Evolutionary conservation across 441 rosid species (phyloP), one percentile per base, ranked within the genome.

Genomic region (Populus hybrid): DNA sequence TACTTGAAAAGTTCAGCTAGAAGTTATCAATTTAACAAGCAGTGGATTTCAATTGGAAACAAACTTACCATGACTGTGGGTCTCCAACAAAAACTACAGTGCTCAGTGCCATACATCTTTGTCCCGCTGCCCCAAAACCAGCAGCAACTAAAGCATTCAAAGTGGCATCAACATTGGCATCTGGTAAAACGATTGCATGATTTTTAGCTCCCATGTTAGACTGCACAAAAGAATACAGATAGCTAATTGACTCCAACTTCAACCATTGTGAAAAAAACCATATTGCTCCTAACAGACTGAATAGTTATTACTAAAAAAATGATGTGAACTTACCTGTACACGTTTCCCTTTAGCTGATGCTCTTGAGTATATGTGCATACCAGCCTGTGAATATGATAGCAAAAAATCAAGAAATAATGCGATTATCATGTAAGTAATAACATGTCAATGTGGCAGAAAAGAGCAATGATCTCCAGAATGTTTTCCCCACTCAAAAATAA

Each of bases 201-300:
- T 94, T 94, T 82, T 94, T 94, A n/a, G 99, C 99, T 59, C 99
- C 99, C 99, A 94, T 93, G 84, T 94, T 94, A 71, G 95, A 91
- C 99, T 94, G 85, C 73, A 74, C 38, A 79, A 23, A 75, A 79
- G 30, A 74, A 64, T 70, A 11, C 53, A 80, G n/a, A 69, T 28
- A 73, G 73, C 74, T 71, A 75, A 72, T 32, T 77, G 28, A 81
- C 46, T 75, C 76, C 80, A 76, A 70, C 26, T 28, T 79, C 70
- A 67, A 53, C 35, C 38, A 38, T 64, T 26, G 21, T 66, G 78
- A 50, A 81, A 71, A 71, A 53, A 70, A 71, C 18, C 21, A 72
- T 64, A 73, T 69, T 68, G 68, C 50, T 40, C 65, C 34, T 6
- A n/a, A 77, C 36, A 74, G 38, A 14, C n/a, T 20, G 8, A 36